Evolutionary conservation across 75 land plant genomes (phyloP), one percentile per base, ranked within the genome.

Genomic region (Picea glauca): DNA sequence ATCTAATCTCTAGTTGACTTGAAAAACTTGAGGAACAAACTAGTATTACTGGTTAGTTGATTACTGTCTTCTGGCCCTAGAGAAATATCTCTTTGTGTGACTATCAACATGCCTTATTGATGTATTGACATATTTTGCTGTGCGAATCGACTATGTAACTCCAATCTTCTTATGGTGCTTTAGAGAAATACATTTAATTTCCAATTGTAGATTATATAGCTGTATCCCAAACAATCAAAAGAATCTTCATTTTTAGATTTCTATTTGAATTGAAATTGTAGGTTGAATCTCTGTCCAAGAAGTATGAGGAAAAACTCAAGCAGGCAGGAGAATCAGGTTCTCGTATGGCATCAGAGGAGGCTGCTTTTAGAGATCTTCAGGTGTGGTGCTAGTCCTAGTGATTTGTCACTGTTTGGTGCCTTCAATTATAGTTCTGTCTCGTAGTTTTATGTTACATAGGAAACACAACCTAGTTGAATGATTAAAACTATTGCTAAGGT

Each of bases 271-370:
- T 78, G 7, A 72, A 62, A 74, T 78, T 81, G 57, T 87, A 96
- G 99, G 93, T 86, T 75, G 98, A 94, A 43, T 76, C 80, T 4
- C 60, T 96, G 81, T 87, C 85, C 64, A 96, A 96, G 79, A 92
- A 85, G 70, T 96, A 94, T 87, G 98, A 96, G 61, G 95, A 94
- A 57, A 96, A 91, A 80, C 91, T 86, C 84, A 94, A 96, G 87
- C 90, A 93, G 78, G 88, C 88, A 78, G 93, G 88, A 59, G 99
- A 94, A 75, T 78, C 88, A 31, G 87, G 88, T 40, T 85, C 93
- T 31, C 96, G 88, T 75, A 81, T 96, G 76, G 84, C 87, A 1
- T 78, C 93, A 31, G 99, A 96, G 76, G 98, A 94, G 73, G 92
- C 98, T 62, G 83, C 84, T 57, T 88, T 89, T 79, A 95, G 93